Evolutionary conservation across 2,329 filamentous ascomycete species (phyloP).

Genomic region (Arthrobotrys sinensis): DNA sequence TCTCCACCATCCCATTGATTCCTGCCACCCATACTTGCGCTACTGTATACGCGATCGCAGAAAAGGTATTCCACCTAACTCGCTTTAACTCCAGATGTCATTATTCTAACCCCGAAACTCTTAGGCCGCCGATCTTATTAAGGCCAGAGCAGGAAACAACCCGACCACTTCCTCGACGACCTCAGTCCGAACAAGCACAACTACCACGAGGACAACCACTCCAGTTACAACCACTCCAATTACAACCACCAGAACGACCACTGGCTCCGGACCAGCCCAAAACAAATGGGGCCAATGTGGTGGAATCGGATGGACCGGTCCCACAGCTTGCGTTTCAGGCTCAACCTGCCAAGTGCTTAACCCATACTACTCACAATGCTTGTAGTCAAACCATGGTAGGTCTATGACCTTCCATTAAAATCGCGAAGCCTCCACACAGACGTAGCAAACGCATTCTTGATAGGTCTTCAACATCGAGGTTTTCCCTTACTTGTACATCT

Average conservation of each 20-base stretch:
- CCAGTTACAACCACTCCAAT: conserved; percentile 21
- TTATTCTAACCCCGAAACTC: conserved; percentile 39
- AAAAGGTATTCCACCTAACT: conserved; percentile 66
- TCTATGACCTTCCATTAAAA: no score
- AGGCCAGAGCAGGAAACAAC: conserved; percentile 61
- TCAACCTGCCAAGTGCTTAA: conserved; percentile 62
- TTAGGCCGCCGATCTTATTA: conserved; percentile 71
- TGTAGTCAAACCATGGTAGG: conserved; percentile 36
- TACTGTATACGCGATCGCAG: conserved; percentile 68
- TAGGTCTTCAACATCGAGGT: neutral
- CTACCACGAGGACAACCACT: conserved; percentile 30
- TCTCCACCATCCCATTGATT: conserved; percentile 69
- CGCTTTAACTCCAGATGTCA: neutral
- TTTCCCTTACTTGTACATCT: no score
- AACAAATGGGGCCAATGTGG: conserved; percentile 60
- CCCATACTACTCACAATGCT: conserved; percentile 64
- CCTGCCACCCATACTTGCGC: conserved; percentile 67
- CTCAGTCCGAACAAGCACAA: conserved; percentile 20
- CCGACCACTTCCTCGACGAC: conserved; percentile 35
- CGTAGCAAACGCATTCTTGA: neutral
- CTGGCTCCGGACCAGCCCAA: conserved; percentile 16
- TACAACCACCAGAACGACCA: conserved; percentile 6
- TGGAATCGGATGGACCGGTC: conserved; percentile 63
- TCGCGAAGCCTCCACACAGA: no score
- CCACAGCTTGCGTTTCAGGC: conserved; percentile 62